A percentile compares a stretch with the other conserved stretches of the same genome.
phyloP scores from a whole-genome alignment of 1,284 basidiomycete species.

The Papiliotrema nemorosa region DNA sequence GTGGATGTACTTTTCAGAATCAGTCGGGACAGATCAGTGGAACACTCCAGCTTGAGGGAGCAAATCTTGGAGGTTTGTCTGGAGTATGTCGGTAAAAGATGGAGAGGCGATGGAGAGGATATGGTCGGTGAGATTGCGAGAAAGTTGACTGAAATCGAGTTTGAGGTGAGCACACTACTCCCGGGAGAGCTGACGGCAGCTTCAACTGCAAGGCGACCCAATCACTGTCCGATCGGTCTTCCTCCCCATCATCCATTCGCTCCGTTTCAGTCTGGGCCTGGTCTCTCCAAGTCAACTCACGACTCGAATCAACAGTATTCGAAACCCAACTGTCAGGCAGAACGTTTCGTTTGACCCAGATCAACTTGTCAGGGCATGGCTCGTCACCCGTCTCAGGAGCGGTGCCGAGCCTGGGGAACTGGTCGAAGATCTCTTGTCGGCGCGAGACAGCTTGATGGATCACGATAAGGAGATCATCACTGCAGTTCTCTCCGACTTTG shows the following conservation, averaged over 20 bases:
- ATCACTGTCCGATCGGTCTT: conserved; percentile 11
- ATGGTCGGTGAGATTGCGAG: conserved; percentile 26
- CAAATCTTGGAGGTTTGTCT: conserved; percentile 27
- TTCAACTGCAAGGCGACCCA: conserved; percentile 23
- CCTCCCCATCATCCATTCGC: conserved; percentile 21
- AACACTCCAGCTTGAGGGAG: conserved; percentile 7
- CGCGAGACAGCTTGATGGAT: conserved; percentile 10
- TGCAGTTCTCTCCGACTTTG: not conserved
- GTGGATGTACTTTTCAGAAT: conserved; percentile 26
- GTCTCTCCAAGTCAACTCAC: conserved; percentile 26
- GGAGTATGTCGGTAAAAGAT: conserved; percentile 31
- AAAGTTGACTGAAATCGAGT: conserved; percentile 33
- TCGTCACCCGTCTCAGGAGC: conserved; percentile 20
- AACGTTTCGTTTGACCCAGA: not conserved
- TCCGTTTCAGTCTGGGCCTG: conserved; percentile 35
- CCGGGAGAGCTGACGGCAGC: conserved; percentile 5
- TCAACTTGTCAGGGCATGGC: conserved; percentile 20
- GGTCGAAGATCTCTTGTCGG: conserved; percentile 9
- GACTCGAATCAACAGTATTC: conserved; percentile 17
- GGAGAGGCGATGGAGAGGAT: conserved; percentile 16
- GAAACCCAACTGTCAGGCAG: not conserved
- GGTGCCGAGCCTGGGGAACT: conserved; percentile 13
- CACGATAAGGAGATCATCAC: not conserved
- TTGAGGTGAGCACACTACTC: conserved; percentile 25
- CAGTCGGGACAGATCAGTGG: conserved; percentile 4